Evolutionary conservation across 805 yeast genomes (phyloP), one percentile per base, ranked within the genome.

Genomic region (Kazachstania bromeliacearum): DNA sequence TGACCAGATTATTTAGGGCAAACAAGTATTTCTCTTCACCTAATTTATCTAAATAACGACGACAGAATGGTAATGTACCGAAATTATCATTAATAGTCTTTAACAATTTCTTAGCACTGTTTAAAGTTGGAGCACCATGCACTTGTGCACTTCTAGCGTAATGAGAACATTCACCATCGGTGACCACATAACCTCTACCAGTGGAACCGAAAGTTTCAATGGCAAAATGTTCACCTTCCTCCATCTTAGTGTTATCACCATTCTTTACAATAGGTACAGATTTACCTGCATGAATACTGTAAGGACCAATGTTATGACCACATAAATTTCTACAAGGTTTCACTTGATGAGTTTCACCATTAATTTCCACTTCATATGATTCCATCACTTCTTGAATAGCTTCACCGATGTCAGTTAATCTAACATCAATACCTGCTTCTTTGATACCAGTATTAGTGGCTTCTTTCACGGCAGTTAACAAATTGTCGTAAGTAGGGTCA

Each of bases 201-300:
- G 98, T 92, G 30, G 95, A 75, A 9, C 98, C 98, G 55, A 92
- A 92, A 3, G 99, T 92, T 64, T 92, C 99, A 54, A 92, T 89
- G 42, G 99, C 99, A 68, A 85, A 89, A 2, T 85, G 79, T 61
- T 92, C 98, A 44, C 96, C 96, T 66, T 92, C 99, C 60, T 92
- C 99, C 96, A 92, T 89, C 70, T 89, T 89, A 8, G 97, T 92
- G 60, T 73, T 73, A 58, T 92, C 98, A 6, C 87, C 89, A 51
- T 84, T 84, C 51, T 88, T 81, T 24, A 92, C 95, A 51, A 92
- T 92, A 13, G 99, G 99, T 32, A 92, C 97, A 18, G 94, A 78
- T 60, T 92, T 92, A 44, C 96, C 96, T 28, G 88, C 92, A 60
- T 92, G 99, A 52, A 92, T 92, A 36, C 67, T 69, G 62, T 69